Evolutionary conservation across 140 eudicot species (phyloP).

Genomic region (Cichorium intybus): DNA sequence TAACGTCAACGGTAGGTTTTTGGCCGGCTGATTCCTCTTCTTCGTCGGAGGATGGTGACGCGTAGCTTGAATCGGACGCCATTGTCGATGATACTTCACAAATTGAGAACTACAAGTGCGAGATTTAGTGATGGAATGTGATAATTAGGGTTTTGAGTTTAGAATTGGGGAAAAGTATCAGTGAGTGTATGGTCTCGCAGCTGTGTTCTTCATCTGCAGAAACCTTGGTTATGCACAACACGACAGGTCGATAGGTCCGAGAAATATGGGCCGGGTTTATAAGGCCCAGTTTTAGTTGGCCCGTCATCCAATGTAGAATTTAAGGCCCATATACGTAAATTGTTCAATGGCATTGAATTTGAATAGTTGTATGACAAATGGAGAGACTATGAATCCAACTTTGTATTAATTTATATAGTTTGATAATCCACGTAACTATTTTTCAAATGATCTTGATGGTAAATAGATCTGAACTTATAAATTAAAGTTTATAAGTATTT

Average conservation of each 20-base stretch:
- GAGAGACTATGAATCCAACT: too few species aligned
- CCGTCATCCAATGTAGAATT: background rate
- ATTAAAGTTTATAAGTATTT: too few species aligned
- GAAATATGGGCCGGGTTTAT: background rate
- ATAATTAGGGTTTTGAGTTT: constrained; percentile 26
- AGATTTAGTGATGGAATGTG: constrained; percentile 1
- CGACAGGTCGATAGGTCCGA: background rate
- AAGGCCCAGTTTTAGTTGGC: background rate
- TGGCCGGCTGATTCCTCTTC: constrained; percentile 29
- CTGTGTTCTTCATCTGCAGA: constrained; percentile 10
- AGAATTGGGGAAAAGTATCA: constrained; percentile 4
- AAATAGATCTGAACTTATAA: too few species aligned
- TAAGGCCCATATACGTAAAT: constrained; percentile 2
- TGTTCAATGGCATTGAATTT: too few species aligned
- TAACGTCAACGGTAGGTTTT: constrained; percentile 44
- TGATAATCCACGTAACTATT: too few species aligned
- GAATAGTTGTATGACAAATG: too few species aligned
- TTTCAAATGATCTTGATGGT: too few species aligned
- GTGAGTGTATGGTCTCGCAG: background rate
- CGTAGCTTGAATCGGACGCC: constrained; percentile 46
- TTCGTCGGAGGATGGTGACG: constrained; percentile 40
- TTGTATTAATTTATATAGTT: too few species aligned
- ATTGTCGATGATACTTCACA: constrained; percentile 8
- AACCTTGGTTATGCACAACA: background rate
- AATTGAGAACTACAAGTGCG: background rate